These are phyloP conservation scores for Xylaria sp. DNA, from an alignment of 2,329 filamentous ascomycete genomes.

Conservation along the genomic window DNA sequence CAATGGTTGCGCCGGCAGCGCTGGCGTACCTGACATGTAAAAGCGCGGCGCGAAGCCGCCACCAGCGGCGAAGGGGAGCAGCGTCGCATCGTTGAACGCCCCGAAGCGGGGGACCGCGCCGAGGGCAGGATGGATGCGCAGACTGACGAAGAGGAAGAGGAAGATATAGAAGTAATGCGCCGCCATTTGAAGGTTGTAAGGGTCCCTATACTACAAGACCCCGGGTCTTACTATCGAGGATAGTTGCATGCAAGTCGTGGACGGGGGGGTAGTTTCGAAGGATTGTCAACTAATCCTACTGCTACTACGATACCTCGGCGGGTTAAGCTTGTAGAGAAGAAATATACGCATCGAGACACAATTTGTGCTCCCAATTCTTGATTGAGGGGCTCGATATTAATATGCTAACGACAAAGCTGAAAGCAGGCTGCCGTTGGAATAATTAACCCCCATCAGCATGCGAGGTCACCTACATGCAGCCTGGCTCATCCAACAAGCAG, in stretches of 20 bases:
- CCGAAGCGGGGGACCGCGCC: slow-evolving; percentile 27
- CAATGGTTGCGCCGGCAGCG: slow-evolving; percentile 32
- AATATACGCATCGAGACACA: not conserved
- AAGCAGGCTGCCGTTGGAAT: slow-evolving; percentile 2
- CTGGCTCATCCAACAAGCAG: slow-evolving; percentile 7
- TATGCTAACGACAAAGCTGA: not conserved
- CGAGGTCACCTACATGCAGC: slow-evolving; percentile 3
- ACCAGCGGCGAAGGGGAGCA: slow-evolving; percentile 25
- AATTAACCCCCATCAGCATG: slow-evolving; percentile 5
- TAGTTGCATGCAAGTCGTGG: slow-evolving; percentile 19
- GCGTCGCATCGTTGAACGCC: slow-evolving; percentile 30
- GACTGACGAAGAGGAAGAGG: slow-evolving; percentile 15
- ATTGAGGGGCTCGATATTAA: slow-evolving; percentile 8
- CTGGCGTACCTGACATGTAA: slow-evolving; percentile 36
- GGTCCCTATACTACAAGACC: slow-evolving; percentile 24
- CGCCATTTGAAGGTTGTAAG: slow-evolving; percentile 28
- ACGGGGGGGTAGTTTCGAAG: slow-evolving; percentile 9
- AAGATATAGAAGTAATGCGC: not conserved
- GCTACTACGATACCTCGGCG: not conserved
- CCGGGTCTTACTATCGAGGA: slow-evolving; percentile 25
- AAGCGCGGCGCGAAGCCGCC: slow-evolving; percentile 40
- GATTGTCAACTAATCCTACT: not conserved
- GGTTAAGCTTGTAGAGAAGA: not conserved
- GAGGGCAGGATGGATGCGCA: slow-evolving; percentile 19
- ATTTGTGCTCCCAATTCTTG: not conserved